Base-by-base conservation (phyloP, 192 early-diverging fungal species). In the Coemansia sp. region DNA sequence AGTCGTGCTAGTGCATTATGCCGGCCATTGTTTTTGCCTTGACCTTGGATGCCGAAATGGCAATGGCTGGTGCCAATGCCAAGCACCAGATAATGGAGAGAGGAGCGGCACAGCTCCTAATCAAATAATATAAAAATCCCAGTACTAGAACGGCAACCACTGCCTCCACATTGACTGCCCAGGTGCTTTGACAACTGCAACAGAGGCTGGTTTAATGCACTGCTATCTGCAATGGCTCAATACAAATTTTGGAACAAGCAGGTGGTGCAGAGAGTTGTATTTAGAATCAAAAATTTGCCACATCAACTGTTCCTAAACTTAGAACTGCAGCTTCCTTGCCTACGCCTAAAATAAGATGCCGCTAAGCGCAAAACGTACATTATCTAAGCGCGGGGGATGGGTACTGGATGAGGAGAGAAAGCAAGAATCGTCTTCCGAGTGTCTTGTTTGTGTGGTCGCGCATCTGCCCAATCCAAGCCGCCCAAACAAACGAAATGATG, bases 121-220 rank as follows among this genome's bases (percentile, higher is more conserved):
- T 30, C 28, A 30, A 30, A 30, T 30, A 30, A n/a, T n/a, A 44
- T 16, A 44, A 44, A 44, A 9, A 44, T 16, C 9, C 4, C 14
- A 16, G 12, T 44, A 14, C 12, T 4, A 44, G 12, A 44, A 16
- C 38, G 12, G 12, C 7, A 44, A 16, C 38, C 38, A 16, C 38
- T 44, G 14, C 38, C 38, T 16, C 12, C 38, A 4, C 38, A 44
- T 16, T 16, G 38, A 16, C 14, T 44, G 38, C 38, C 38, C 38
- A 44, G 38, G 16, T 44, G 38, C 38, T 16, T 44, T 44, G 38
- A 44, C 38, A 44, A 44, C 12, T 16, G 38, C 38, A 52, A 12
- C 16, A 59, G 57, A 30, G 10, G 3, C 25, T 12, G 49, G 32
- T 62, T 62, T 44, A 44, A 44, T 44, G 38, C 38, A 44, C 38